Base-by-base conservation (phyloP, 768 basidiomycete genomes). In the Phlegmacium glaucopus region DNA sequence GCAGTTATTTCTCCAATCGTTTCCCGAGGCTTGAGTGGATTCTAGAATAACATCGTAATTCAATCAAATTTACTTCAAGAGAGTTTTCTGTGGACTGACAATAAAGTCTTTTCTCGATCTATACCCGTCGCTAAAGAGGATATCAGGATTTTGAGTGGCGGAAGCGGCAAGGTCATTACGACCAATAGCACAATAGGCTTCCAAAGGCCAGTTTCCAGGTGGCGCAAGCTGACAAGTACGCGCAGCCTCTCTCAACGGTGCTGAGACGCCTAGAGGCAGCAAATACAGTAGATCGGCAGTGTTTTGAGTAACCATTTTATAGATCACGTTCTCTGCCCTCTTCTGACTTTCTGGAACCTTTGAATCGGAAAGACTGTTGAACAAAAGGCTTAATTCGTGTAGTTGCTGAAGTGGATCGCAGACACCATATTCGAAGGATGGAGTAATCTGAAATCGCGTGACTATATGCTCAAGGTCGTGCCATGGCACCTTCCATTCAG, bases 201-300 rank as follows among this genome's bases (percentile, higher is more conserved):
- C 72, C n/a, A 77, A 51, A 0, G 83, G 76, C 92, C 91, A 94
- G 51, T 83, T 76, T 4, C 75, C 72, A 1, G 85, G 82, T 3
- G 94, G 90, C 0, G 82, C 77, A 6, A 87, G 65, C 60, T 95
- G 93, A 51, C 90, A 92, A 8, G 85, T 83, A 50, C 91, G 70
- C n/a, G 87, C 73, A 1, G 88, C 90, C 62, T 98, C 96, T 44
- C 85, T 71, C 4, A 98, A 67, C 1, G 95, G 94, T 0, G 84
- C 77, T 1, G 84, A 78, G 25, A 90, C 71, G 1, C 89, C 88
- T 9, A 90, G 61, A 1, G 89, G 83, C 13, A 93, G 62, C 15
- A 68, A 65, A 45, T 78, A 71, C 35, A 89, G 56, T 42, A 82
- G 72, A 10, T 75, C 70, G 6, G 67, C 77, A 17, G 75, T 64